Evolutionary conservation across 2,329 filamentous ascomycete genomes (phyloP), one percentile per base, ranked within the genome.

Genomic region (Reticulascus tulasneorum): DNA sequence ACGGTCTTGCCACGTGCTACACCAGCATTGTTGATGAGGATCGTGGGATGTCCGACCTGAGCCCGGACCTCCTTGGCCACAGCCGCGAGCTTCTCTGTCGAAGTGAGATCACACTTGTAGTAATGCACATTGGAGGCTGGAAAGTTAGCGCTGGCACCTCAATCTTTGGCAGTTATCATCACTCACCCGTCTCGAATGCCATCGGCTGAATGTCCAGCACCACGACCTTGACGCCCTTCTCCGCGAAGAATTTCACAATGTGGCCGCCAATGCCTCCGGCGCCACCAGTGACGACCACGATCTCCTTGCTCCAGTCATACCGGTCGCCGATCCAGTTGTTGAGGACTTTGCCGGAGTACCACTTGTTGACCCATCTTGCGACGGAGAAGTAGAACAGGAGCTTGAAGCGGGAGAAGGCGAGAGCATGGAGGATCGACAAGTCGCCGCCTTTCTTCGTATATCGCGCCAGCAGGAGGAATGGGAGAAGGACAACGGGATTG

Each of bases 261-360:
- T 73, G 63, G 15, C 73, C 76, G 11, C 86, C 86, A 50, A 91
- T 88, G 0, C 86, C 86, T 37, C 77, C 77, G 26, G 81, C 79
- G 7, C 86, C 86, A 7, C 86, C 85, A 0, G 86, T 90, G 15
- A 90, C 71, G 27, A 89, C 65, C 4, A 86, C 79, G 33, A 89
- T 70, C 62, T 89, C 84, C 33, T 70, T 72, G 16, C 67, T 62
- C 82, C 84, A 88, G 53, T 79, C 70, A 59, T 82, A 84, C 25
- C 54, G 60, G 49, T 78, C 76, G 9, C 47, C 53, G 2, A 54
- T 63, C 65, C 69, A 77, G 52, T 71, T 72, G 53, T 73, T 69
- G 37, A 66, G 45, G 2, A 62, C 63, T 3, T 69, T 62, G 3
- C 62, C 58, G 48, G 75, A 77, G 10, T 80, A 56, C 55, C 67